Evolutionary conservation across 2,329 filamentous ascomycete species (phyloP), one percentile per base, ranked within the genome.

Genomic region (Phaeosphaeriaceae sp.): DNA sequence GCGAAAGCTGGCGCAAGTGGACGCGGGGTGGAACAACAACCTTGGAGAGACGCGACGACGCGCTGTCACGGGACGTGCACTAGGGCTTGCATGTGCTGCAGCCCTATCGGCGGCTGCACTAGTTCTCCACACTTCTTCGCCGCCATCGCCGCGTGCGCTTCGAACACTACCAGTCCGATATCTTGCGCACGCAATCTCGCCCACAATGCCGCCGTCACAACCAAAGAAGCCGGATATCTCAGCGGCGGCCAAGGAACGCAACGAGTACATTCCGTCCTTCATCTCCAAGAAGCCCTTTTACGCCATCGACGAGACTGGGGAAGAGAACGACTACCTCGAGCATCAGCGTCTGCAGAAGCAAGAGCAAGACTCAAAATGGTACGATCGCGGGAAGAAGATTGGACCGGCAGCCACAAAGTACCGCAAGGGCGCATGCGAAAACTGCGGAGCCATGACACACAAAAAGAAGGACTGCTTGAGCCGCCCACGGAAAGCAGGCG

Each of bases 241-340:
- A 69, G 70, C 82, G 72, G 62, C 85, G 17, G 86, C 85, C 54
- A 96, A 96, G 77, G 93, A 96, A 78, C 92, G 95, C 79, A 99
- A 99, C 85, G 81, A 97, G 78, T 99, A 99, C 84, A 99, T 99
- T 72, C 95, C 95, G 6, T 89, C 91, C 53, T 99, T 97, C 84
- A 99, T 99, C 81, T 93, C 93, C 70, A 97, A 97, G 78, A 93
- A 96, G 68, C 95, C 95, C 4, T 99, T 99, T 81, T 99, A 98
- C 79, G 89, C 96, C 70, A 88, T 91, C 69, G 91, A 93, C 74
- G 89, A 89, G 65, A 87, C 89, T 59, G 77, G 78, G 42, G 85
- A 90, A 60, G 73, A 86, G 86, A 68, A 67, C 75, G 93, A 98
- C 73, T 99, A 98, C 76, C 91, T 99, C 65, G 92, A 96, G 79